These are phyloP conservation scores for Nissolia schottii DNA, from an alignment of 306 rosid genomes.

Conservation along the genomic window DNA sequence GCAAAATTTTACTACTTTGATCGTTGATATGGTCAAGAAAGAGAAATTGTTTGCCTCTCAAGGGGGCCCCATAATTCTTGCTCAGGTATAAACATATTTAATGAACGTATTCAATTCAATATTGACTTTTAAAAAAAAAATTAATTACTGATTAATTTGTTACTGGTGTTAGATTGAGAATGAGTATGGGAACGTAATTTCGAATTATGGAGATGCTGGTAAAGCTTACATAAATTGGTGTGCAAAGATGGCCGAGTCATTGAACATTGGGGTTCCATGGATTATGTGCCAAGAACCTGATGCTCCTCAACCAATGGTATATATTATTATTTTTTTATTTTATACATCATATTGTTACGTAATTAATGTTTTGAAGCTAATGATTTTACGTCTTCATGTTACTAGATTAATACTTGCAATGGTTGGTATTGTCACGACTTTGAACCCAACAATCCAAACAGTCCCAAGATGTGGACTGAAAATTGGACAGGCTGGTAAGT, in stretches of 20 bases:
- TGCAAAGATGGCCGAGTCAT: slow-evolving; percentile 45
- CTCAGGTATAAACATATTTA: no score
- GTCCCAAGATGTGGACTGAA: slow-evolving; percentile 67
- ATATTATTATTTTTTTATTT: not conserved
- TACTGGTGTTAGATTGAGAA: slow-evolving; percentile 40
- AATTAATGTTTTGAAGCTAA: not conserved
- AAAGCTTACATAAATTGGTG: slow-evolving; percentile 51
- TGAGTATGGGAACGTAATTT: slow-evolving; percentile 50
- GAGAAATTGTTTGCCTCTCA: slow-evolving; percentile 55
- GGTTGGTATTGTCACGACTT: slow-evolving; percentile 57
- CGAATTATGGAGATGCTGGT: slow-evolving; percentile 50
- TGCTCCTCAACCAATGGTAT: slow-evolving; percentile 56
- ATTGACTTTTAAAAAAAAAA: no score
- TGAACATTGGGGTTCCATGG: slow-evolving; percentile 55
- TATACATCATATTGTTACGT: not conserved
- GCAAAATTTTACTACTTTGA: slow-evolving; percentile 50
- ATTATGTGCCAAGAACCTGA: slow-evolving; percentile 52
- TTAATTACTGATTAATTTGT: not conserved
- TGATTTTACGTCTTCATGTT: not conserved
- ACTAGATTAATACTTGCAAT: slow-evolving; percentile 53
- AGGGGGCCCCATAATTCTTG: slow-evolving; percentile 48
- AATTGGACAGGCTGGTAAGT: slow-evolving; percentile 63
- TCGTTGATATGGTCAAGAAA: slow-evolving; percentile 47
- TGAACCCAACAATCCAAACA: slow-evolving; percentile 40
- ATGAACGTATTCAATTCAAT: no score